Base-by-base conservation (phyloP, 1,284 basidiomycete genomes). In the Crucibulum cyathiforme region DNA sequence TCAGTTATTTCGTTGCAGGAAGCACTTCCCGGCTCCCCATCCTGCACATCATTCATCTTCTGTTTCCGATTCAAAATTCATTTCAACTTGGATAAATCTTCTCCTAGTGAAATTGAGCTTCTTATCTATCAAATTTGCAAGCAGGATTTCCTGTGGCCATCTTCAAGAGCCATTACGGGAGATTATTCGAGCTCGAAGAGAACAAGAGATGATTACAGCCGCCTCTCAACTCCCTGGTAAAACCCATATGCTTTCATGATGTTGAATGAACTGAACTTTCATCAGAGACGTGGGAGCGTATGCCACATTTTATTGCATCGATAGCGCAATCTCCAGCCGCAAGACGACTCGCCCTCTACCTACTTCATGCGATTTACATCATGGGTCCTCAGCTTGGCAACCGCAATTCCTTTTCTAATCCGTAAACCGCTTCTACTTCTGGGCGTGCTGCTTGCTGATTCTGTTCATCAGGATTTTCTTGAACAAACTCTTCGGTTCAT, bases 211-310 rank as follows among this genome's bases (percentile, higher is more conserved):
- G 55, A 67, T 90, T 36, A 79, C 79, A 45, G 88, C 88, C 47
- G 85, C 87, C 2, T 74, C 82, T 17, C 90, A 92, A 63, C 71
- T 93, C 15, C 90, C 91, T 58, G 80, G 91, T 89, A 71, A 61
- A 74, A 66, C 19, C 38, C 24, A 38, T 12, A 41, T 36, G 34
- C 35, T 35, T 37, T 17, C 43, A 35, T 46, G 31, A n/a, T n/a
- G 7, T 12, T 15, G 43, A 54, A 53, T 36, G 56, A 47, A 9
- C 49, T 56, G 38, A 58, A 63, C 63, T 36, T 62, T 31, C 13
- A 46, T 8, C 61, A 90, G 90, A 82, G 46, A 76, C 72, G 10
- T 91, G 85, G 87, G 57, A 71, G 19, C 74, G 73, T 45, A 66
- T 90, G 31, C 67, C 79, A 8, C 69, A 65, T 13, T 69, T 82